These are phyloP conservation scores for Amanita brunnescens DNA, from an alignment of 768 basidiomycete genomes.

Conservation along the genomic window DNA sequence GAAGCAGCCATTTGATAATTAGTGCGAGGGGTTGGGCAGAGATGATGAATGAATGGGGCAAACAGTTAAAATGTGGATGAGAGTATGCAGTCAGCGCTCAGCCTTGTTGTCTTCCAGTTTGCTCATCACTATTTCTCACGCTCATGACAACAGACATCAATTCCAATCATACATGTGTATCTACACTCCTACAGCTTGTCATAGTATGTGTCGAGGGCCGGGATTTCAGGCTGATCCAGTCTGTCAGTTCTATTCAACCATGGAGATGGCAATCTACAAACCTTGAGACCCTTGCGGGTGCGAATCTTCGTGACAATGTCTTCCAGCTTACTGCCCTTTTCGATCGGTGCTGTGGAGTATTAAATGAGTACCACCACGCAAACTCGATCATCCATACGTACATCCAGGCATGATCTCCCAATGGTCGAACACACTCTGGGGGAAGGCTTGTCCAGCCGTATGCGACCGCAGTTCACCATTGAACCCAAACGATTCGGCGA, in stretches of 20 bases:
- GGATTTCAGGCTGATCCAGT: conserved; percentile 67
- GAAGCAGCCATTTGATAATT: conserved; percentile 50
- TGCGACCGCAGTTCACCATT: conserved; percentile 90
- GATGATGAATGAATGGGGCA: conserved; percentile 7
- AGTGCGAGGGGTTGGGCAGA: conserved; percentile 4
- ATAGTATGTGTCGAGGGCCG: conserved; percentile 82
- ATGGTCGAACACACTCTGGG: conserved; percentile 90
- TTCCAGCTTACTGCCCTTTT: conserved; percentile 90
- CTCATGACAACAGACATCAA: not conserved
- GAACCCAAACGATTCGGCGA: conserved; percentile 93
- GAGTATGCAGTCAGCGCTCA: not conserved
- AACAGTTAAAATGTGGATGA: conserved; percentile 7
- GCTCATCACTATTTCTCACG: not conserved
- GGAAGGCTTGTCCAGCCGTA: conserved; percentile 97
- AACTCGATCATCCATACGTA: conserved; percentile 27
- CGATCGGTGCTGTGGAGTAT: conserved; percentile 51
- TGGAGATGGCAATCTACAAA: conserved; percentile 17
- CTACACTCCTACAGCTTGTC: conserved; percentile 54
- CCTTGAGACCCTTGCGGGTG: conserved; percentile 92
- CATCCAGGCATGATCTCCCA: conserved; percentile 82
- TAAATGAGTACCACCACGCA: not conserved
- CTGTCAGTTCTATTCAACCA: not conserved
- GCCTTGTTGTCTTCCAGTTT: not conserved
- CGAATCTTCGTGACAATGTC: conserved; percentile 77
- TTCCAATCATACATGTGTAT: conserved; percentile 10